Base-by-base conservation (phyloP, 2,329 filamentous ascomycete genomes). In the Fusarium marasasianum region DNA sequence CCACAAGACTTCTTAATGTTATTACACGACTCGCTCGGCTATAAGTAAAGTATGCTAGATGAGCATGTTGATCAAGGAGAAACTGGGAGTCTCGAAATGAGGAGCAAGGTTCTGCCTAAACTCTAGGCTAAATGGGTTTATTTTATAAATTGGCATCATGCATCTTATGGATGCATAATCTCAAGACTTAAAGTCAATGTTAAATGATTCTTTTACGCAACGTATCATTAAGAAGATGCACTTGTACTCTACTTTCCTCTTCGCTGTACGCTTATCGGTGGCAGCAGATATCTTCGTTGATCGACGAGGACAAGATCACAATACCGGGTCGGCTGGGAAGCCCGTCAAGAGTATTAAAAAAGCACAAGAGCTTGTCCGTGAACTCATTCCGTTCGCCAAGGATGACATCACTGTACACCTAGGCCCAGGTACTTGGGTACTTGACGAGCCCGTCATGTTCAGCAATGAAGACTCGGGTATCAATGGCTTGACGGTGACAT, bases 391-490 rank as follows among this genome's bases (percentile, higher is more conserved):
- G 9, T 53, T 15, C 0, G 8, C 38, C 3, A 7, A 65, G 6
- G 45, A 53, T 14, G 40, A 15, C 11, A 45, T 65, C 8, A 65
- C 45, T 22, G 62, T 65, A 2, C 22, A 40, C 6, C 3, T 65
- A 63, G 26, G 62, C n/a, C 18, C 62, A 29, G 57, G 62, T 24
- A 63, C 33, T 9, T 65, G 62, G 62, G 14, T 11, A n/a, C 14
- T 65, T 5, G n/a, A 65, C 5, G 26, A 22, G 18, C 18, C 62
- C 13, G 29, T 63, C 13, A 15, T 11, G 6, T 63, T 65, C 1
- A 63, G 0, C 1, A 2, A 2, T 1, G 12, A 40, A 24, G 62
- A 53, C 18, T 65, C 56, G 4, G 62, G 62, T 14, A 8, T 1
- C 44, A 40, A 37, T 15, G 24, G 33, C 11, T 22, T 18, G 5